Evolutionary conservation across 768 basidiomycete genomes (phyloP).

Genomic region (Lyophyllum semitale): DNA sequence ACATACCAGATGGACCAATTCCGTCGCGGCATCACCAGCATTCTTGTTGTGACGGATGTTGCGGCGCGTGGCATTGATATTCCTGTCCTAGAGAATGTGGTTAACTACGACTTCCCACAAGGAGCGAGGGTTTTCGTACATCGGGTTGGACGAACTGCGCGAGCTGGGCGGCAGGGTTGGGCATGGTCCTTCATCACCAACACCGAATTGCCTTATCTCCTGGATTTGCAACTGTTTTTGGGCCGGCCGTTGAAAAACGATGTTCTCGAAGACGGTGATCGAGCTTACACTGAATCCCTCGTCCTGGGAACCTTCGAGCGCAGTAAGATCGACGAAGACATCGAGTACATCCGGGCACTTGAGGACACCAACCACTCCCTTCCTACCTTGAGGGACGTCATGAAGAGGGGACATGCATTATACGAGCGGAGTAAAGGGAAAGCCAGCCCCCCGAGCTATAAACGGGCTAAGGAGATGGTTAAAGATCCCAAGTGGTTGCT

Average conservation of each 20-base stretch:
- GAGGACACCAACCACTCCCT: conserved; percentile 68
- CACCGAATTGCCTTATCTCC: conserved; percentile 83
- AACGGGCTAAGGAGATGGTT: conserved; percentile 85
- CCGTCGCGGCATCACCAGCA: conserved; percentile 72
- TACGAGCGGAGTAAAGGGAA: conserved; percentile 94
- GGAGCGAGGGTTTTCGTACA: conserved; percentile 94
- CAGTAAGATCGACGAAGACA: conserved; percentile 77
- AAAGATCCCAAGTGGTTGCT: conserved; percentile 74
- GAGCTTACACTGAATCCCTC: conserved; percentile 69
- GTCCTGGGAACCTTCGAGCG: conserved; percentile 84
- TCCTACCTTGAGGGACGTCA: conserved; percentile 71
- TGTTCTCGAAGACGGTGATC: conserved; percentile 52
- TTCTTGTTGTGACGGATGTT: conserved; percentile 96
- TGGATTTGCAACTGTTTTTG: conserved; percentile 93
- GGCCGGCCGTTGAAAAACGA: conserved; percentile 70
- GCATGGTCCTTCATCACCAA: conserved; percentile 94
- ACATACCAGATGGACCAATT: conserved; percentile 90
- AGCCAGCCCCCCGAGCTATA: conserved; percentile 82
- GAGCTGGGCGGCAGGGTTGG: conserved; percentile 93
- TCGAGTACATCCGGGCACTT: conserved; percentile 73
- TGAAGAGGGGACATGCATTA: conserved; percentile 88
- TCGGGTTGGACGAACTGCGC: conserved; percentile 94
- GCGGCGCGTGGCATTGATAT: conserved; percentile 99
- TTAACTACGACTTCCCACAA: conserved; percentile 98
- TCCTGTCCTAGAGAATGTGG: conserved; percentile 91